Conservation (phyloP, 352 stramenopile genomes). For the Discostella stelligera region DNA sequence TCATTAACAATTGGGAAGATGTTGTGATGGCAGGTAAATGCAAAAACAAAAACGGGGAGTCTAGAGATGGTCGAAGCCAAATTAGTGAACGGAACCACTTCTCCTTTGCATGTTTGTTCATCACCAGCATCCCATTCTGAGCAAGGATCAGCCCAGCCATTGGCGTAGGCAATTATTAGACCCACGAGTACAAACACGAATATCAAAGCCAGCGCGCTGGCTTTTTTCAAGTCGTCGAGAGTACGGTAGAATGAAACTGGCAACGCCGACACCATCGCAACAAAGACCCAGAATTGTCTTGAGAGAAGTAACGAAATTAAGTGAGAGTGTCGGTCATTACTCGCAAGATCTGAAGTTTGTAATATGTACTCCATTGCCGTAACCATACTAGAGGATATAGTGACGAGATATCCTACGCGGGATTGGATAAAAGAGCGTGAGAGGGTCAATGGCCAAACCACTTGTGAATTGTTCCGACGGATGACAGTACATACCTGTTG, state of each 20-base stretch:
- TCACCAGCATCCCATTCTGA: background rate
- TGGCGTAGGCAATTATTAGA: constrained; percentile 52
- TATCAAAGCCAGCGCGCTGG: constrained; percentile 41
- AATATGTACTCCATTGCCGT: constrained; percentile 51
- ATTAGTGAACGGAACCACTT: constrained; percentile 39
- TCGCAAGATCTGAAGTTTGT: constrained; percentile 11
- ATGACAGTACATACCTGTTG: constrained; percentile 21
- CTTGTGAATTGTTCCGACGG: background rate
- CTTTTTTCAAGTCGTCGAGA: constrained; percentile 50
- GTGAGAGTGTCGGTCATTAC: constrained; percentile 4
- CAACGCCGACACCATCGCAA: constrained; percentile 36
- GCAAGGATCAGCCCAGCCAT: constrained; percentile 49
- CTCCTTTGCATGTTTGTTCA: constrained; percentile 30
- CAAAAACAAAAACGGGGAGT: constrained; percentile 63
- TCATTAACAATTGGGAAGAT: constrained; percentile 71
- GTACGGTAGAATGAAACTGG: constrained; percentile 52
- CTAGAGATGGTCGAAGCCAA: constrained; percentile 37
- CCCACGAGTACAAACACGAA: constrained; percentile 56
- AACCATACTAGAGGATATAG: constrained; percentile 61
- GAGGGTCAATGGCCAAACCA: background rate
- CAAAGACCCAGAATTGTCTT: constrained; percentile 52
- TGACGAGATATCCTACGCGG: constrained; percentile 61
- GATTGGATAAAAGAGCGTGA: background rate
- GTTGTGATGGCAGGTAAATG: constrained; percentile 73
- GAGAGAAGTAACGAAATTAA: constrained; percentile 37